These are phyloP conservation scores for Apiospora malaysiana DNA, from an alignment of 2,329 filamentous ascomycete species.

Conservation along the genomic window DNA sequence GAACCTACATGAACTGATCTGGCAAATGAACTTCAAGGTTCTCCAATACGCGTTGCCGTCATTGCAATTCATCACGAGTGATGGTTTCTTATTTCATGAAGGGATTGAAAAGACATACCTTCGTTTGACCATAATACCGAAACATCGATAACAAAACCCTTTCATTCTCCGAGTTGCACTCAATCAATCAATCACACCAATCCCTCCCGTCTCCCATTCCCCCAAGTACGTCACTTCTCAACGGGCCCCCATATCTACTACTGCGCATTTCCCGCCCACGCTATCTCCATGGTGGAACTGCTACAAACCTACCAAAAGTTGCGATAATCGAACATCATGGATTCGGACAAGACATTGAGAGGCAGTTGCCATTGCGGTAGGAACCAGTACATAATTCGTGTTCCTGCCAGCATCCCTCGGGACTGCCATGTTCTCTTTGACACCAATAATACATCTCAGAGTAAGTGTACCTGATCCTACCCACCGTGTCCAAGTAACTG, in stretches of 20 bases:
- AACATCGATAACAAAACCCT: neutral
- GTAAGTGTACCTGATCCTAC: constrained; percentile 58
- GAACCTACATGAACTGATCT: constrained; percentile 4
- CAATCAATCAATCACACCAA: too few species aligned
- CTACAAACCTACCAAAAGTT: neutral
- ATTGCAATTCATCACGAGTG: neutral
- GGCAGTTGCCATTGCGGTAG: constrained; percentile 87
- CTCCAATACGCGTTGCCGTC: neutral
- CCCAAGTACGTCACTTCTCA: neutral
- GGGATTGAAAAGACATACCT: neutral
- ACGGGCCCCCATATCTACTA: constrained; percentile 1
- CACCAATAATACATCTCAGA: constrained; percentile 68
- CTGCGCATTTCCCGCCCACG: constrained; percentile 1
- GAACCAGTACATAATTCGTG: constrained; percentile 78
- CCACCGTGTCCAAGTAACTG: neutral
- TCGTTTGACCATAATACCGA: neutral
- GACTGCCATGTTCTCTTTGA: constrained; percentile 77
- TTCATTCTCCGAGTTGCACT: neutral
- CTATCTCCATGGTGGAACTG: constrained; percentile 11
- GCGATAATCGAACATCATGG: constrained; percentile 45
- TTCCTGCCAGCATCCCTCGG: constrained; percentile 64
- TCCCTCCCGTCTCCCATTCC: neutral
- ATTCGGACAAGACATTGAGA: constrained; percentile 60
- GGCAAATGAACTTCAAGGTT: neutral
- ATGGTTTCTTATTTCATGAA: neutral